Evolutionary conservation across 306 rosid genomes (phyloP), one percentile per base, ranked within the genome.

Genomic region (Rubus parviflorus): DNA sequence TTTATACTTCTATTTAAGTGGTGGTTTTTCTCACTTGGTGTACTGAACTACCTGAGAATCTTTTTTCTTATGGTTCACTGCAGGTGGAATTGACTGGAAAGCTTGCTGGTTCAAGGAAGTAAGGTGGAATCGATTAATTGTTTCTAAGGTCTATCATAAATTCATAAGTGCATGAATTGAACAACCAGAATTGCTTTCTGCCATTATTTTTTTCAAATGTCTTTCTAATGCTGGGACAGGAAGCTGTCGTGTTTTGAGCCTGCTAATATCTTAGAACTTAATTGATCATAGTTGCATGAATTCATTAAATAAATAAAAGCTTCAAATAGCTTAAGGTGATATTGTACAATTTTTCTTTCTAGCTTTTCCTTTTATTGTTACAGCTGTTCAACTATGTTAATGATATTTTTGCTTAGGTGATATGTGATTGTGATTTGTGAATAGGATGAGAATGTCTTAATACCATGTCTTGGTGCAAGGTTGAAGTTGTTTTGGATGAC

Each of bases 1-100:
- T 73, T 20, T 79, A 40, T 62, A 38, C 37, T 77, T 74, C 30
- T 65, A 38, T 76, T 75, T 70, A 63, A 35, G 66, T 46, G 77
- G 42, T 58, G 66, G n/a, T 80, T 47, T 72, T 61, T 82, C 23
- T 80, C 77, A 20, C 77, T 47, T 81, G 68, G 62, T 51, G 22
- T 46, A 23, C 47, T 17, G 72, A 72, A 58, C 75, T 72, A 70
- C 85, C 75, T 81, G 82, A 83, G 68, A 82, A 82, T 67, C 70
- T 60, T 25, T 69, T 81, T 77, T 81, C 78, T 53, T 65, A 3
- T 77, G 80, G 78, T 58, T 68, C 66, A 20, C 68, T 85, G 86
- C 95, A 94, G 97, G 81, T 94, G 97, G 98, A 86, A 77, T 80
- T 86, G 98, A 84, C 95, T 94, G 72, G 98, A 94, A 92, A 94